Evolutionary conservation across 2,329 filamentous ascomycete species (phyloP), one percentile per base, ranked within the genome.

Genomic region (Phaeosphaeria sp.): DNA sequence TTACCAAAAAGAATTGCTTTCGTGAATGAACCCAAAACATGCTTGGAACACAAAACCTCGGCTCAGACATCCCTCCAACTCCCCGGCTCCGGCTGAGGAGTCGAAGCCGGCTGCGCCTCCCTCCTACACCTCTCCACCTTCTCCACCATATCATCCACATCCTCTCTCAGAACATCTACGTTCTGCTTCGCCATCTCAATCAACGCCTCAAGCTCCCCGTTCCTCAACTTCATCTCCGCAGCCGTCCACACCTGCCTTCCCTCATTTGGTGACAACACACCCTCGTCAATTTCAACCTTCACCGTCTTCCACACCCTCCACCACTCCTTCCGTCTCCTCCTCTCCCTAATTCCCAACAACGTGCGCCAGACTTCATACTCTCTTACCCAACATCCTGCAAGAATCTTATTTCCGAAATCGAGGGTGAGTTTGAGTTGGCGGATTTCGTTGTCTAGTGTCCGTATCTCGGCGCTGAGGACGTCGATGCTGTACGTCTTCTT

Each of bases 91-190:
- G 9, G 11, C 39, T 50, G 39, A 3, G 44, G 25, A 7, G 15
- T 46, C 7, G 24, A 18, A 36, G 15, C 27, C 8, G 25, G 27
- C 20, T 24, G 20, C n/a, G 18, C 18, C 6, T 9, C 27, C 3
- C 21, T 25, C 20, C 48, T 55, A 50, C 53, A 66, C 11, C 53
- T 52, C 22, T 56, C 24, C 17, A 65, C 52, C 53, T 59, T 24
- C 18, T 25, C 51, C 25, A 43, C 55, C 59, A 70, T 59, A 22
- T 70, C 66, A 17, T 55, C 53, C n/a, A 68, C 21, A 53, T 70
- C 67, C 59, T 68, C 61, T 3, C 46, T 42, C 11, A 71, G 27
- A 11, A 64, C 51, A 13, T 20, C 45, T 8, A 67, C 39, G 56
- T 71, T 71, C 50, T 65, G 60, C 51, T 64, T 55, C 9, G 60